Percentiles rank a stretch among this genome's conserved stretches.
phyloP scores from a whole-genome alignment of 306 rosid genomes.

The Inga leiocalycina region DNA sequence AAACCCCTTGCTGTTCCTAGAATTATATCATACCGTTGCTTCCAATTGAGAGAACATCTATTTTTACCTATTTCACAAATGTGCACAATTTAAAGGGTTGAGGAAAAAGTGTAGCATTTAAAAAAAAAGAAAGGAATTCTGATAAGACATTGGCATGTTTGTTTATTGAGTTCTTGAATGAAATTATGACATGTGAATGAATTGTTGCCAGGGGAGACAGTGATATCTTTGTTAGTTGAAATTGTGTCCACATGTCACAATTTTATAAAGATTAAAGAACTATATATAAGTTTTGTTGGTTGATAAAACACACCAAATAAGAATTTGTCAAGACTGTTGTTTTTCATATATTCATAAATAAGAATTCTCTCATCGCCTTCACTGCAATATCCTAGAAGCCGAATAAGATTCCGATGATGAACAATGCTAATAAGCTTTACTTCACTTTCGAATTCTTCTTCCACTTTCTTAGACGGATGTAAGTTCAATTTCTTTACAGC shows the following conservation, averaged over 20 bases:
- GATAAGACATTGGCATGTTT: too few species aligned
- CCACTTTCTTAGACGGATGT: not conserved
- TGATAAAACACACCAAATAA: not conserved
- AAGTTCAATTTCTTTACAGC: not conserved
- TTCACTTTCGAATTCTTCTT: not conserved
- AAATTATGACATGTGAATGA: too few species aligned
- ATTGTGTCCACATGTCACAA: not conserved
- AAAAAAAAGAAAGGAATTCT: too few species aligned
- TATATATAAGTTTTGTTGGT: not conserved
- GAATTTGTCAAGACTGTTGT: not conserved
- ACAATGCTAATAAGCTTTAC: not conserved
- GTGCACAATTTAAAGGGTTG: not conserved
- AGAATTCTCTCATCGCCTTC: not conserved
- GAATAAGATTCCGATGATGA: not conserved
- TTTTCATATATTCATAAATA: not conserved
- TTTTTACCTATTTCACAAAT: slow-evolving; percentile 41
- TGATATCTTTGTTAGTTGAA: not conserved
- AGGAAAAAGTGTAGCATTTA: not conserved
- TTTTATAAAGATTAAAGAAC: too few species aligned
- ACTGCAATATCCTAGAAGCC: not conserved
- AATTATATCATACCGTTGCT: not conserved
- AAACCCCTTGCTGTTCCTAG: not conserved
- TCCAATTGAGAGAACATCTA: slow-evolving; percentile 9
- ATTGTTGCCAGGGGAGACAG: not conserved
- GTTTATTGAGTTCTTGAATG: not conserved